Conservation (phyloP, 108 stramenopile species). For the Skeletonema tropicum region DNA sequence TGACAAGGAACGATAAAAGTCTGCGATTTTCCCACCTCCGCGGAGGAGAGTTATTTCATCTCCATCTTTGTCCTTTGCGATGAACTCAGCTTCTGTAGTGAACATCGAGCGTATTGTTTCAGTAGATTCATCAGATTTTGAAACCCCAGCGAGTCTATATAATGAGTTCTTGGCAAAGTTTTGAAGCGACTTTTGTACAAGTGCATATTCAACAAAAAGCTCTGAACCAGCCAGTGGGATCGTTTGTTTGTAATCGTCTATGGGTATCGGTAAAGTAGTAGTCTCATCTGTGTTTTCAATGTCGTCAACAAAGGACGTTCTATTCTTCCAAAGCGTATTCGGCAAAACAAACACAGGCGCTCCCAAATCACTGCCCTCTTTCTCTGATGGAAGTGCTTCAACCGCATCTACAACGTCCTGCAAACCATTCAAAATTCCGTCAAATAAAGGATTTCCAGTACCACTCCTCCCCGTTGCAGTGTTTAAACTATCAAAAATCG, state of each 20-base stretch:
- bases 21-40: constrained; percentile 42
- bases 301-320: background rate
- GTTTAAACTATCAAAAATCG: constrained; percentile 17
- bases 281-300: background rate
- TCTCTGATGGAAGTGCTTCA: too few species aligned
- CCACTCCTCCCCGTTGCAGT: background rate
- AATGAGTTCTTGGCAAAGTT: constrained; percentile 26
- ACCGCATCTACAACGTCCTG: too few species aligned
- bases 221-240: constrained; percentile 32
- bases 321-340: constrained; percentile 17
- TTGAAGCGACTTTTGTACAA: constrained; percentile 19
- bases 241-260: constrained; percentile 16
- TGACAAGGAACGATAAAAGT: constrained; percentile 36
- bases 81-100: constrained; percentile 32
- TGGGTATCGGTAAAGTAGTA: background rate
- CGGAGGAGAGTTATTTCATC: constrained; percentile 25
- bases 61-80: background rate
- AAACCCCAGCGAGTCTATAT: constrained; percentile 27
- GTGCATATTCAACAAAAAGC: constrained; percentile 41
- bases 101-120: constrained; percentile 32
- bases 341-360: constrained; percentile 28
- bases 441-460: constrained; percentile 30
- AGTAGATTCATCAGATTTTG: background rate
- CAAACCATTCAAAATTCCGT: constrained; percentile 36
- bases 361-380: constrained; percentile 3